Conservation (phyloP, 805 yeast genomes). For the Soucietia sequanensis region DNA sequence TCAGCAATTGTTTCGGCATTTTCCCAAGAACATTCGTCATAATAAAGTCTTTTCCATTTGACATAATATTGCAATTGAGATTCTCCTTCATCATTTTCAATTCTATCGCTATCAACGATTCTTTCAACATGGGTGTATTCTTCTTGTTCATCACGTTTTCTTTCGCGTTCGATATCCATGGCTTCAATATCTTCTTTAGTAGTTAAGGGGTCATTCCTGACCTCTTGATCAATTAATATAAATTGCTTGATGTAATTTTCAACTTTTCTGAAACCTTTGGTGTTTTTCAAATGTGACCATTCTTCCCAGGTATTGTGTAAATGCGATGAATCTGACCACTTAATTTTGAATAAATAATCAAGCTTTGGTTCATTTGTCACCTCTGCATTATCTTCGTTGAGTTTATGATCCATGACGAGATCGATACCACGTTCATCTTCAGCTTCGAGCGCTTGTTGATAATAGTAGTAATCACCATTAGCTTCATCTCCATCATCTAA, state of each 20-base stretch:
- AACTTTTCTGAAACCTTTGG: constrained; percentile 78
- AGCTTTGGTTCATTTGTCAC: constrained; percentile 54
- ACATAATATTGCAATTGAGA: constrained; percentile 77
- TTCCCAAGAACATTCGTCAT: constrained; percentile 98
- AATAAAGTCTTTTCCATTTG: constrained; percentile 91
- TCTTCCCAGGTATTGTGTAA: constrained; percentile 94
- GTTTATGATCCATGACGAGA: constrained; percentile 40
- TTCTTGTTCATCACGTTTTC: constrained; percentile 76
- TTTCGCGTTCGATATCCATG: constrained; percentile 87
- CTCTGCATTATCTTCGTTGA: constrained; percentile 35
- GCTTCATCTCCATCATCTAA: constrained; percentile 26
- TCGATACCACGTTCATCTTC: constrained; percentile 38
- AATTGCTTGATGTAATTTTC: constrained; percentile 86
- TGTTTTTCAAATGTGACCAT: constrained; percentile 49
- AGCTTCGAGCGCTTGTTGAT: constrained; percentile 28
- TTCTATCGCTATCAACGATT: constrained; percentile 81
- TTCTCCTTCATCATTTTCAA: constrained; percentile 58
- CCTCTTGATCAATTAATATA: constrained; percentile 69
- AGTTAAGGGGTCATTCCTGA: constrained; percentile 75
- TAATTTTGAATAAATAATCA: constrained; percentile 60
- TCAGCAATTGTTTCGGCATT: constrained; percentile 83
- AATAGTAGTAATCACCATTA: constrained; percentile 32
- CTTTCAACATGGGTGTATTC: constrained; percentile 89
- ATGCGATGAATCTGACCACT: constrained; percentile 88
- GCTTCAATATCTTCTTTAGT: constrained; percentile 91